Conservation (phyloP, 768 basidiomycete species). For the Lactarius pseudohatsudake region DNA sequence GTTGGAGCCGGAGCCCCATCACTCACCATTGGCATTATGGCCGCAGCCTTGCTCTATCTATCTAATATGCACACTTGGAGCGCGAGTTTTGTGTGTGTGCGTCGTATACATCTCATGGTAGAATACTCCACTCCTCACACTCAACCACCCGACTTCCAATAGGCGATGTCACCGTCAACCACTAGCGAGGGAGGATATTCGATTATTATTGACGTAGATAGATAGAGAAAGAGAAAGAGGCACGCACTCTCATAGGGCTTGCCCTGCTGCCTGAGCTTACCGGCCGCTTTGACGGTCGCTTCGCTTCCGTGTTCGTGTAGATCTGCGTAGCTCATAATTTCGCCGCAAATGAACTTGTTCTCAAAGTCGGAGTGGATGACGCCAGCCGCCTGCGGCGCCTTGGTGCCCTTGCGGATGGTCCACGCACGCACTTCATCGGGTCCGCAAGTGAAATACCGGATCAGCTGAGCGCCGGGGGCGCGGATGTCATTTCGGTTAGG, state of each 20-base stretch:
- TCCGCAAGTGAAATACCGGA: slow-evolving; percentile 96
- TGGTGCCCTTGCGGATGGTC: slow-evolving; percentile 93
- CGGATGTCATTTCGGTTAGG: not conserved
- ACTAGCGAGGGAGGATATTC: slow-evolving; percentile 42
- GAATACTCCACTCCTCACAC: slow-evolving; percentile 2
- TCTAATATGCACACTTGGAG: not conserved
- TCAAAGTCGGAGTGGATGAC: slow-evolving; percentile 99
- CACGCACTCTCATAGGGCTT: slow-evolving; percentile 92
- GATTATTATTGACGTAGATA: not conserved
- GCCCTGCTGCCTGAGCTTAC: slow-evolving; percentile 93
- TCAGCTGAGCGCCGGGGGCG: slow-evolving; percentile 51
- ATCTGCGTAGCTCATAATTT: slow-evolving; percentile 92
- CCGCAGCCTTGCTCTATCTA: slow-evolving; percentile 5
- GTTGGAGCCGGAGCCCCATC: not conserved
- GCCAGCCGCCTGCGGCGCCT: slow-evolving; percentile 96
- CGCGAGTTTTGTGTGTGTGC: not conserved
- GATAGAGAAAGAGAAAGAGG: not conserved
- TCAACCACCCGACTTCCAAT: slow-evolving; percentile 80
- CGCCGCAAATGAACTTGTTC: slow-evolving; percentile 96
- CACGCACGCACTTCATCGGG: slow-evolving; percentile 97
- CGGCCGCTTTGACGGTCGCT: slow-evolving; percentile 88
- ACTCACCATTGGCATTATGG: slow-evolving; percentile 6
- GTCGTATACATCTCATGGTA: slow-evolving; percentile 7
- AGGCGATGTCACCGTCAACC: slow-evolving; percentile 87
- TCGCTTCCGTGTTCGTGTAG: slow-evolving; percentile 91